Evolutionary conservation across 2,329 filamentous ascomycete species (phyloP).

Genomic region (Thermothelomyces thermophilus): DNA sequence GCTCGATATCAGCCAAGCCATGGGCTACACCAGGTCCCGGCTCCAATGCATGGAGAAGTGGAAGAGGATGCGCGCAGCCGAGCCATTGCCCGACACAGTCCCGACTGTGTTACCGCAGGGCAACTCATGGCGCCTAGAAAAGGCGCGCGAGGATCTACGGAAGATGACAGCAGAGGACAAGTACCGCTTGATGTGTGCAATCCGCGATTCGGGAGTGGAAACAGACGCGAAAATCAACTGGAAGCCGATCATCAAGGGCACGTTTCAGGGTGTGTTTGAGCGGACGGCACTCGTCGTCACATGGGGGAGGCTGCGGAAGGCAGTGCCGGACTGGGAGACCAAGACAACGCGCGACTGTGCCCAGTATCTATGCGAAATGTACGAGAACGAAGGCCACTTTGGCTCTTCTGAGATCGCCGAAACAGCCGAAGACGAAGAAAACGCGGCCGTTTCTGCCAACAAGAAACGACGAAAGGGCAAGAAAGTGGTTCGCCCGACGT

Average conservation of each 20-base stretch:
- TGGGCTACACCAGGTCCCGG: constrained; percentile 55
- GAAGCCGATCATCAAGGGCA: constrained; percentile 24
- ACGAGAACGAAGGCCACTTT: constrained; percentile 21
- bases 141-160: constrained; percentile 37
- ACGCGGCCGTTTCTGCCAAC: neutral
- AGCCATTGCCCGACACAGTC: constrained; percentile 18
- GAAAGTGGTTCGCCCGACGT: neutral
- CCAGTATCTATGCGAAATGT: constrained; percentile 20
- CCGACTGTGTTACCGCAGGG: constrained; percentile 21
- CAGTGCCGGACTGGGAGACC: constrained; percentile 19
- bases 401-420: neutral
- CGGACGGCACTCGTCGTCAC: constrained; percentile 19
- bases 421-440: neutral
- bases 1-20: constrained; percentile 54
- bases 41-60: constrained; percentile 66
- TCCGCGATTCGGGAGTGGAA: constrained; percentile 36
- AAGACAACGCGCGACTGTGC: constrained; percentile 21
- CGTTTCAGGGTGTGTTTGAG: constrained; percentile 19
- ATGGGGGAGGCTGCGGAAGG: constrained; percentile 22
- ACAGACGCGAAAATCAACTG: constrained; percentile 45
- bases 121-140: constrained; percentile 37
- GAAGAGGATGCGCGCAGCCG: constrained; percentile 40
- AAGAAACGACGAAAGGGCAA: neutral
- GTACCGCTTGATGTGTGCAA: constrained; percentile 37
- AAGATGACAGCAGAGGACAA: constrained; percentile 41